These are phyloP conservation scores for Saccharomycopsis babjevae DNA, from an alignment of 805 yeast genomes.

Conservation along the genomic window DNA sequence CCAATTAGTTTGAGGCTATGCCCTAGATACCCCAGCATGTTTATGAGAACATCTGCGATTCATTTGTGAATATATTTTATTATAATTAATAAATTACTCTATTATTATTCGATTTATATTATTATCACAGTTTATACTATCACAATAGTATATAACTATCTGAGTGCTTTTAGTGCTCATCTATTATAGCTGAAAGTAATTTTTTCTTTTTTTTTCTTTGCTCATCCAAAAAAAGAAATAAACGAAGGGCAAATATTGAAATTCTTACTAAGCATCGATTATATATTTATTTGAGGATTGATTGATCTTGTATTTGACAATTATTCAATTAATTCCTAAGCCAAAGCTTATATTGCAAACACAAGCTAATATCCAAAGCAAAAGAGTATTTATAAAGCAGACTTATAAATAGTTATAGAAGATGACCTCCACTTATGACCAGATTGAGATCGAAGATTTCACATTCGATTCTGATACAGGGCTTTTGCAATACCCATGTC, in stretches of 20 bases:
- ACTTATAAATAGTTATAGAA: background rate
- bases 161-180: background rate
- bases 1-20: too few species aligned
- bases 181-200: background rate
- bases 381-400: background rate
- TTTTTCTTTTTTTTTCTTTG: background rate
- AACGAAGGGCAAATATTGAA: background rate
- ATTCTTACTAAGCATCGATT: background rate
- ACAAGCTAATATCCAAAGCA: background rate
- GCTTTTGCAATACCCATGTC: conserved; percentile 89
- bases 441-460: conserved; percentile 95
- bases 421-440: conserved; percentile 72
- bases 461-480: conserved; percentile 76
- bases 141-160: too few species aligned
- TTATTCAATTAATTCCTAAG: too few species aligned
- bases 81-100: too few species aligned
- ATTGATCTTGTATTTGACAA: background rate
- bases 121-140: too few species aligned
- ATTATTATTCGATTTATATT: too few species aligned
- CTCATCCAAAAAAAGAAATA: background rate
- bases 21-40: too few species aligned
- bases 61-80: too few species aligned
- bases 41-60: too few species aligned
- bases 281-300: background rate
- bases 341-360: background rate